Conservation (phyloP, 2,329 filamentous ascomycete species). For the Zymoseptoria ardabiliae region DNA sequence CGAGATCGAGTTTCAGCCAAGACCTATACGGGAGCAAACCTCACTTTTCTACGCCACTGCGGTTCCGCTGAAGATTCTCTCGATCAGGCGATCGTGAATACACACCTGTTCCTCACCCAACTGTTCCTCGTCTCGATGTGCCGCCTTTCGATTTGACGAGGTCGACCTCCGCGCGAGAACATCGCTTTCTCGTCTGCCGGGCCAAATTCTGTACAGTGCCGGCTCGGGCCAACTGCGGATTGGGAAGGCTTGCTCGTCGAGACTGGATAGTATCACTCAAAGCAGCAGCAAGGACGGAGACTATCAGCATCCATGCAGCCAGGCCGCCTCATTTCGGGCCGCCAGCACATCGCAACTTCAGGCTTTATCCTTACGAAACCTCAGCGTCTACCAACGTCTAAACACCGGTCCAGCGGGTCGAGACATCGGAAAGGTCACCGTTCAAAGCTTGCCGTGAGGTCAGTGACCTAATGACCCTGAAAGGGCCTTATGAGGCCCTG, state of each 20-base stretch:
- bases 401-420: not conserved
- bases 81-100: slow-evolving; percentile 3
- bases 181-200: not conserved
- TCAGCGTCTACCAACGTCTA: not conserved
- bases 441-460: not conserved
- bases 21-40: slow-evolving; percentile 27
- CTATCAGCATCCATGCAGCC: not conserved
- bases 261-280: not conserved
- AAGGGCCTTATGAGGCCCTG: too few relatives aligned
- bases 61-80: slow-evolving; percentile 29
- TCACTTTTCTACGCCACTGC: slow-evolving; percentile 31
- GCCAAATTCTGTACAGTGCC: not conserved
- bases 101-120: not conserved
- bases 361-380: not conserved
- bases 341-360: not conserved
- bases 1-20: slow-evolving; percentile 27
- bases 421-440: not conserved
- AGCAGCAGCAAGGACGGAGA: not conserved
- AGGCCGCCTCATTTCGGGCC: not conserved
- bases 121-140: not conserved
- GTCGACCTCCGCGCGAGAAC: not conserved
- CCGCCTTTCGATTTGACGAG: not conserved
- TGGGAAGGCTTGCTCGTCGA: not conserved
- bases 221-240: not conserved
- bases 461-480: not conserved